phyloP scores from a whole-genome alignment of 306 rosid species.

The Rosa rugosa region DNA sequence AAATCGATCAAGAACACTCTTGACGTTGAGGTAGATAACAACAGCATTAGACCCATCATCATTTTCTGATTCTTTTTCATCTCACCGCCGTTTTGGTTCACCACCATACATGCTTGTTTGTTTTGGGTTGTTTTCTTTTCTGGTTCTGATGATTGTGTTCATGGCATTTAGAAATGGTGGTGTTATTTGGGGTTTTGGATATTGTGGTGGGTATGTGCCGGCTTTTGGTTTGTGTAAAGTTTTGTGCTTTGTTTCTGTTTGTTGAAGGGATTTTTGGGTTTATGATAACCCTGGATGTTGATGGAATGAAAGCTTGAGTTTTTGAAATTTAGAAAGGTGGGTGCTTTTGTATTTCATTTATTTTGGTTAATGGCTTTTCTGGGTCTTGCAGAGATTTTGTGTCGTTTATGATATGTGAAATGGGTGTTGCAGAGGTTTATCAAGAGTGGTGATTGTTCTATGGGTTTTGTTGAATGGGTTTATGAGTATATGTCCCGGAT shows the following conservation, averaged over 20 bases:
- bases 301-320: not conserved
- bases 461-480: not conserved
- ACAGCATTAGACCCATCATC: not conserved
- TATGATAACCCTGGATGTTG: not conserved
- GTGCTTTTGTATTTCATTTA: not conserved
- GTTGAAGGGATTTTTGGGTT: slow-evolving; percentile 1
- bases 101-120: not conserved
- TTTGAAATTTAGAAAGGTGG: not conserved
- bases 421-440: not conserved
- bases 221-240: not conserved
- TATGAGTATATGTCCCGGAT: not conserved
- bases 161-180: not conserved
- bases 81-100: not conserved
- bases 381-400: not conserved
- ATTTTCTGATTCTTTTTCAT: not conserved
- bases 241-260: not conserved
- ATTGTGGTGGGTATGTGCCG: not conserved
- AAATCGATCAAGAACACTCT: not conserved
- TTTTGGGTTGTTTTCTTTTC: not conserved
- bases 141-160: not conserved
- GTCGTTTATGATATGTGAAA: not conserved
- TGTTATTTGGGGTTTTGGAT: not conserved
- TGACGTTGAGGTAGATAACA: not conserved
- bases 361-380: not conserved
- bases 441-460: not conserved